Conservation (phyloP, 139 green algal species). For the Chlamydomonas urium region DNA sequence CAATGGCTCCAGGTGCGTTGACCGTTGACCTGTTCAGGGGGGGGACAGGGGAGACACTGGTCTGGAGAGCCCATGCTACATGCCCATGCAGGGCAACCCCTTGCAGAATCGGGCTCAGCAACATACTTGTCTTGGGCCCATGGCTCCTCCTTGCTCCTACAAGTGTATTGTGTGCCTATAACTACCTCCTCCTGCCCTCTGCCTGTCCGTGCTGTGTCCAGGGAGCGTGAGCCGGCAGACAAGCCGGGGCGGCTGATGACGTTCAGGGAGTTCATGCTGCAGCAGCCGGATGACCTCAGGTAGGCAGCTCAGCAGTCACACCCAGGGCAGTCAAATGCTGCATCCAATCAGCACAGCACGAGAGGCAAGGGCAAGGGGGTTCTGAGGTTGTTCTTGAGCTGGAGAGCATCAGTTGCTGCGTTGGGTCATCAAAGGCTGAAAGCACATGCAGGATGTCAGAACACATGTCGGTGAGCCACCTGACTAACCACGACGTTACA, state of each 20-base stretch:
- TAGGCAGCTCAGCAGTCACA: too few relatives aligned
- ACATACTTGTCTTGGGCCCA: not conserved
- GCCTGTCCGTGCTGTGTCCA: too few relatives aligned
- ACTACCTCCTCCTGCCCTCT: too few relatives aligned
- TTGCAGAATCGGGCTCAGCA: not conserved
- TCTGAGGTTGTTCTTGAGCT: too few relatives aligned
- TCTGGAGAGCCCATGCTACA: too few relatives aligned
- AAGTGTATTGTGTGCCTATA: too few relatives aligned
- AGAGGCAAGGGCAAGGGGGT: too few relatives aligned
- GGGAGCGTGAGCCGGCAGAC: too few relatives aligned
- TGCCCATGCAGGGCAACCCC: not conserved
- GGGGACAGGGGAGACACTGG: too few relatives aligned
- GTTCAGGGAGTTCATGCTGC: slow-evolving; percentile 34
- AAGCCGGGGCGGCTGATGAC: slow-evolving; percentile 22
- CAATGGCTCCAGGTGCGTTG: too few relatives aligned
- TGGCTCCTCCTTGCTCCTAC: not conserved
- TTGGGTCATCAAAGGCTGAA: not conserved
- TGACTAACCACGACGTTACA: slow-evolving; percentile 48
- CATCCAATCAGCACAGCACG: not conserved
- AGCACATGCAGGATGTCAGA: not conserved
- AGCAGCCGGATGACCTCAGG: slow-evolving; percentile 11
- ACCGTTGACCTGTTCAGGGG: too few relatives aligned
- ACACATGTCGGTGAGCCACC: slow-evolving; percentile 12
- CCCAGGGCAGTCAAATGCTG: too few relatives aligned
- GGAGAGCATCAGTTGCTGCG: not conserved